Evolutionary conservation across 306 rosid genomes (phyloP), one percentile per base, ranked within the genome.

Genomic region (Cucurbita argyrosperma): DNA sequence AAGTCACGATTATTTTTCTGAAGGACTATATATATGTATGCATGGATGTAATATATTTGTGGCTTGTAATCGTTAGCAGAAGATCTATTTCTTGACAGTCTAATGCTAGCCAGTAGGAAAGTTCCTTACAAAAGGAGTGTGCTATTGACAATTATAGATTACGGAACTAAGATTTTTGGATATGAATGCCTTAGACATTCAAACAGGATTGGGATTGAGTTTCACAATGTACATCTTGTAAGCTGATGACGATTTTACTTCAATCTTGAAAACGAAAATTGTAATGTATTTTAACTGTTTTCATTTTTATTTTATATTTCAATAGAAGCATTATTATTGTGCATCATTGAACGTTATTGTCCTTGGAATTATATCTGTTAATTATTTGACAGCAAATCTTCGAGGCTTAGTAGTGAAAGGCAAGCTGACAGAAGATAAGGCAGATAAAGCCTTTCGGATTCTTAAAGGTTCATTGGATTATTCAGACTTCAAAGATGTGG

Each of bases 391-490:
- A 95, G 99, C 74, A 76, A 95, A 91, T 87, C 78, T 95, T 42
- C 83, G 62, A 66, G 85, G 87, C 77, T 85, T 91, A 53, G 93
- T 88, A 63, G 70, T 80, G 53, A 95, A 56, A 82, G 86, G 95
- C 76, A 88, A 86, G 78, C 79, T 95, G 87, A 42, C 92, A 47
- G 84, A 79, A 74, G 88, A 87, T 49, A 91, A 87, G 82, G 96
- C 87, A 62, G 88, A 84, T 8, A 79, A 76, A 82, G 78, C 89
- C 43, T 84, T 95, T 15, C 80, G 83, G n/a, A 75, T 82, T 79
- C 92, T 91, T 80, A 89, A 91, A 85, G 99, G 96, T 62, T 89
- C 82, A 77, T 76, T 95, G 73, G 96, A 91, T 83, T 95, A 91
- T 82, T 52, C 90, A 15, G 92, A 88, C 67, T 89, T 91, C 79